Conservation (phyloP, 2,329 filamentous ascomycete species). For the Phialocephala sp. region DNA sequence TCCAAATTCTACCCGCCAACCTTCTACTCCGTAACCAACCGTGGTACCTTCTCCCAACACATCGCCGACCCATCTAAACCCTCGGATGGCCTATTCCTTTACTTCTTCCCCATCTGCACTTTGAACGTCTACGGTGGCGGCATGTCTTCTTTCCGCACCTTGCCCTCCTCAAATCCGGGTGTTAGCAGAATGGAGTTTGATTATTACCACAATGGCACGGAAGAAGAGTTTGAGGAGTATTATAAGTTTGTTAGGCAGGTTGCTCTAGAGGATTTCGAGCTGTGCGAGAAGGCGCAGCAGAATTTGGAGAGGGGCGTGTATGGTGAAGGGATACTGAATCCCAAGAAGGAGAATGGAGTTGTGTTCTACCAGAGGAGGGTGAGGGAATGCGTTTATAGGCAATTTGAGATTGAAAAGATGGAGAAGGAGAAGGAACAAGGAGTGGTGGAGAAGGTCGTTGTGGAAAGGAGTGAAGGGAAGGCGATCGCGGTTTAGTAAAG, state of each 20-base stretch:
- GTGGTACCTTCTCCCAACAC: conserved; percentile 61
- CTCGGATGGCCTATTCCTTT: conserved; percentile 60
- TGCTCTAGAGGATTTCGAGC: conserved; percentile 60
- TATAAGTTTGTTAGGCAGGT: conserved; percentile 62
- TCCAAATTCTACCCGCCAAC: conserved; percentile 59
- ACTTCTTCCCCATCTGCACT: conserved; percentile 62
- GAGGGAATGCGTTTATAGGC: conserved; percentile 37
- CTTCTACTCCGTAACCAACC: conserved; percentile 60
- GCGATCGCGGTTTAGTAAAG: conserved; percentile 7
- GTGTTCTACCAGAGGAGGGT: conserved; percentile 48
- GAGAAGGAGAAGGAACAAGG: conserved; percentile 12
- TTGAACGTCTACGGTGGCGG: conserved; percentile 63
- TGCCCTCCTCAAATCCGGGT: conserved; percentile 55
- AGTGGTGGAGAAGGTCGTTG: not conserved
- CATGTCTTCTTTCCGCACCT: conserved; percentile 61
- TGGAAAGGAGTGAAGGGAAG: not conserved
- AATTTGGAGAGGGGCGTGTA: conserved; percentile 61
- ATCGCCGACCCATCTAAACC: conserved; percentile 58
- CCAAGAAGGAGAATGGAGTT: conserved; percentile 60
- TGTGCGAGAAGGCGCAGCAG: conserved; percentile 60
- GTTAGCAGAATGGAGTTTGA: conserved; percentile 63
- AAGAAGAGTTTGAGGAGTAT: conserved; percentile 61
- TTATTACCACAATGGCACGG: conserved; percentile 58
- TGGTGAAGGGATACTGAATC: conserved; percentile 60
- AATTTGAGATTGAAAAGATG: conserved; percentile 30